These are phyloP conservation scores for Cryptococcus sp. DNA, from an alignment of 1,284 basidiomycete genomes.

Conservation along the genomic window DNA sequence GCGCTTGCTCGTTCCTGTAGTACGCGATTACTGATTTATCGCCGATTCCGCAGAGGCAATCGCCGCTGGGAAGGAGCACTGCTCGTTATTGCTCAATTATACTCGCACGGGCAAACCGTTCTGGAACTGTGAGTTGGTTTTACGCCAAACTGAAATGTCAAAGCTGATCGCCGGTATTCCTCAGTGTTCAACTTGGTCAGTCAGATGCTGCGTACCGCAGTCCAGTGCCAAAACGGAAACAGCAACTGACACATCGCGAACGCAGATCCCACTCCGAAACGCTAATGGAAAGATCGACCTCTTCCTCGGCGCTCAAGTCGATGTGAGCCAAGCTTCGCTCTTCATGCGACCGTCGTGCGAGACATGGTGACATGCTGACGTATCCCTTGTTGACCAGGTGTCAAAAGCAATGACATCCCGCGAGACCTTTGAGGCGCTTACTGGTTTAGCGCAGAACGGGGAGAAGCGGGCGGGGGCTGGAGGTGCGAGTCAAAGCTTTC, in stretches of 20 bases:
- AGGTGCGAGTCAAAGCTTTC: not conserved
- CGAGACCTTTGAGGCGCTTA: not conserved
- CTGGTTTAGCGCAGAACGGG: not conserved
- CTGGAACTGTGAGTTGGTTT: slow-evolving; percentile 22
- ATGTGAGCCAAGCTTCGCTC: slow-evolving; percentile 11
- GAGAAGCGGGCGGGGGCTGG: not conserved
- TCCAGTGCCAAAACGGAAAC: not conserved
- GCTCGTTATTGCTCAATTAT: slow-evolving; percentile 24
- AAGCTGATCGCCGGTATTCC: not conserved
- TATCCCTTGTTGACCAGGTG: slow-evolving; percentile 16
- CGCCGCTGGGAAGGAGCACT: slow-evolving; percentile 21
- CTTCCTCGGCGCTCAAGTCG: slow-evolving; percentile 22
- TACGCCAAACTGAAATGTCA: not conserved
- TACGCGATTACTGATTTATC: too few species aligned
- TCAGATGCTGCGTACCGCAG: not conserved
- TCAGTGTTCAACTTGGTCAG: slow-evolving; percentile 24
- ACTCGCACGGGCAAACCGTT: slow-evolving; percentile 24
- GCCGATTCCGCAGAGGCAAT: slow-evolving; percentile 13
- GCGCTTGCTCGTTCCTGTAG: too few species aligned
- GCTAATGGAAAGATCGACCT: slow-evolving; percentile 17
- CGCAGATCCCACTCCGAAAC: slow-evolving; percentile 20
- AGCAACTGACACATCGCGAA: not conserved
- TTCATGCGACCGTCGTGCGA: not conserved
- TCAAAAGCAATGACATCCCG: slow-evolving; percentile 12
- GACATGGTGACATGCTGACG: not conserved